Conservation (phyloP, 2,329 filamentous ascomycete genomes). For the Rhinocladiella mackenziei region DNA sequence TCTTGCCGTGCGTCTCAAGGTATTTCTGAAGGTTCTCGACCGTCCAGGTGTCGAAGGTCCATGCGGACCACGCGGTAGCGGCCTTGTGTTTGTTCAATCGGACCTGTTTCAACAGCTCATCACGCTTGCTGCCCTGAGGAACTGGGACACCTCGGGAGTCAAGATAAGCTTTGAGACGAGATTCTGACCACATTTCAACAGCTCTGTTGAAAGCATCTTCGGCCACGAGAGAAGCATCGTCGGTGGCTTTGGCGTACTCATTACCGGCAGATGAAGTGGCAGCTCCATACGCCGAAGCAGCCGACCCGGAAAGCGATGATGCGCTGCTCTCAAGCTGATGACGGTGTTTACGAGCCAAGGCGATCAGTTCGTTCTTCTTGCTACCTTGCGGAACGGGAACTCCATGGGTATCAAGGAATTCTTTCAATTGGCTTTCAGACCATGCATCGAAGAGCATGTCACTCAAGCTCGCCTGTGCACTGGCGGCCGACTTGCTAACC, state of each 20-base stretch:
- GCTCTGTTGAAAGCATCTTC: constrained; percentile 65
- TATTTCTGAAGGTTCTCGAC: constrained; percentile 64
- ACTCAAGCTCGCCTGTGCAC: constrained; percentile 69
- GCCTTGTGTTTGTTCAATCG: constrained; percentile 69
- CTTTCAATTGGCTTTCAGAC: constrained; percentile 86
- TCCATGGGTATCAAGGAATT: constrained; percentile 85
- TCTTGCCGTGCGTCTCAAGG: constrained; percentile 46
- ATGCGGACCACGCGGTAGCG: constrained; percentile 62
- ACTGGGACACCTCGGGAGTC: constrained; percentile 73
- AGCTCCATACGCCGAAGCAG: constrained; percentile 55
- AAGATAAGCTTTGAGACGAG: constrained; percentile 71
- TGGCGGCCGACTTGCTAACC: constrained; percentile 60
- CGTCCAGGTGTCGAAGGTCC: constrained; percentile 76
- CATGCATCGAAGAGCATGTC: constrained; percentile 85
- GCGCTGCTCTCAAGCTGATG: constrained; percentile 62
- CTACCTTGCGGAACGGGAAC: constrained; percentile 89
- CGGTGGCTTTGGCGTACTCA: constrained; percentile 70
- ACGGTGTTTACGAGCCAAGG: constrained; percentile 83
- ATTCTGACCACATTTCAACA: constrained; percentile 66
- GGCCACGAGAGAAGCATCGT: constrained; percentile 58
- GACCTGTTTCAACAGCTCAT: constrained; percentile 71
- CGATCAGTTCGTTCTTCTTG: constrained; percentile 81
- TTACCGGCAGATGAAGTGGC: constrained; percentile 73
- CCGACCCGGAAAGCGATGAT: constrained; percentile 49
- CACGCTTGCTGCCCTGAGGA: constrained; percentile 65